A percentile compares a stretch with the other conserved stretches of the same genome.
Evolutionary conservation across 2,329 filamentous ascomycete genomes (phyloP).

Genomic region (Xylariaceae sp.): DNA sequence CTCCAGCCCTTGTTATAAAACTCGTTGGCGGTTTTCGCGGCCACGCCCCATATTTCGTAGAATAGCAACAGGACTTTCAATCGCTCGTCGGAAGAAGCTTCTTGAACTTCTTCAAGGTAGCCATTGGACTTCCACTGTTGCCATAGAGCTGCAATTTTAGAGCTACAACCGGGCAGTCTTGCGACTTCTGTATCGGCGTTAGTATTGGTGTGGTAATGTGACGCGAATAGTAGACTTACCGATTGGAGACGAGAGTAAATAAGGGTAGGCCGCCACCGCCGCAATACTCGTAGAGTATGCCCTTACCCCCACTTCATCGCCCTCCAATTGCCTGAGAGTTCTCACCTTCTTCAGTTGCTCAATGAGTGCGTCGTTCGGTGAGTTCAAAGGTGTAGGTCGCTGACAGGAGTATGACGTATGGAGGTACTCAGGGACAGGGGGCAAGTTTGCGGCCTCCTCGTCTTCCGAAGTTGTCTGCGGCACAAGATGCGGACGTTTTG

Average conservation of each 20-base stretch:
- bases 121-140: conserved; percentile 66
- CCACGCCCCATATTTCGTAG: conserved; percentile 90
- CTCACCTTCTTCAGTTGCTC: conserved; percentile 70
- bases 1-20: conserved; percentile 80
- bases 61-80: conserved; percentile 66
- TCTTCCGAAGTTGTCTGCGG: conserved; percentile 76
- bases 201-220: conserved; percentile 29
- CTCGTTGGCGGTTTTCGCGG: conserved; percentile 71
- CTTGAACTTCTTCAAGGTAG: conserved; percentile 58
- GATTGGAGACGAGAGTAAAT: conserved; percentile 36
- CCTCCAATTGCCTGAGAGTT: conserved; percentile 63
- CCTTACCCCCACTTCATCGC: conserved; percentile 74
- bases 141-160: conserved; percentile 74
- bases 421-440: conserved; percentile 64
- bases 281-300: conserved; percentile 89
- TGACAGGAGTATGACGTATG: conserved; percentile 73
- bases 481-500: conserved; percentile 42
- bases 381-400: conserved; percentile 64
- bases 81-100: conserved; percentile 60
- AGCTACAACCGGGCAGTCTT: conserved; percentile 72
- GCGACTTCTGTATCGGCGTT: conserved; percentile 39
- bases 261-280: conserved; percentile 75
- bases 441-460: conserved; percentile 55
- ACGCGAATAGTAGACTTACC: conserved; percentile 34
- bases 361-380: conserved; percentile 74